A percentile compares a stretch with the other conserved stretches of the same genome.
Conservation (phyloP, 2,329 filamentous ascomycete genomes). For the Sporothrix brunneoviolacea region DNA sequence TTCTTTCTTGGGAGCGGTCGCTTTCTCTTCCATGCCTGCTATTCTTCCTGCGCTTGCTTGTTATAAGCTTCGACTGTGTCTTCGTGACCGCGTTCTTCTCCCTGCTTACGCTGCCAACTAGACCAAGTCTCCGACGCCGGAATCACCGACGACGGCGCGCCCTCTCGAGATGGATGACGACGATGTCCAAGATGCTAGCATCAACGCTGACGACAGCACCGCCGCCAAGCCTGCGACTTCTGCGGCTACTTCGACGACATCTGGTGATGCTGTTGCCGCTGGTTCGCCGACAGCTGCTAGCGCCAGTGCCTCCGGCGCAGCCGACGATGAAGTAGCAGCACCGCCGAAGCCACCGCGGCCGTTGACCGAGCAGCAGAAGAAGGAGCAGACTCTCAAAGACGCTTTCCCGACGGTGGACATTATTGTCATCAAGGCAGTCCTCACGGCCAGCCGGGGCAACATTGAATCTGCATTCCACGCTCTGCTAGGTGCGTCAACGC, state of each 20-base stretch:
- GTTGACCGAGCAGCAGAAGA: conserved; percentile 72
- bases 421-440: conserved; percentile 76
- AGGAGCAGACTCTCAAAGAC: conserved; percentile 81
- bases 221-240: conserved; percentile 22
- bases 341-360: conserved; percentile 81
- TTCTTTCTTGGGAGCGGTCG: background rate
- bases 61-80: background rate
- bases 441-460: conserved; percentile 76
- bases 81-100: conserved; percentile 3
- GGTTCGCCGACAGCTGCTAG: conserved; percentile 12
- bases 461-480: conserved; percentile 96
- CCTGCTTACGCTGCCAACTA: conserved; percentile 7
- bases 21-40: background rate
- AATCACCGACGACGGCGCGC: conserved; percentile 59
- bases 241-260: conserved; percentile 16
- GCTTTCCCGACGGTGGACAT: conserved; percentile 83
- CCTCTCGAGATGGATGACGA: conserved; percentile 66
- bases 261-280: conserved; percentile 27
- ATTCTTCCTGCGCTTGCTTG: too few species aligned
- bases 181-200: conserved; percentile 55
- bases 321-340: conserved; percentile 46
- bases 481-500: conserved; percentile 69
- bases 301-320: conserved; percentile 26
- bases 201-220: conserved; percentile 37
- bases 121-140: conserved; percentile 40